These are phyloP conservation scores for Candida anglica DNA, from an alignment of 805 yeast genomes.

Conservation along the genomic window DNA sequence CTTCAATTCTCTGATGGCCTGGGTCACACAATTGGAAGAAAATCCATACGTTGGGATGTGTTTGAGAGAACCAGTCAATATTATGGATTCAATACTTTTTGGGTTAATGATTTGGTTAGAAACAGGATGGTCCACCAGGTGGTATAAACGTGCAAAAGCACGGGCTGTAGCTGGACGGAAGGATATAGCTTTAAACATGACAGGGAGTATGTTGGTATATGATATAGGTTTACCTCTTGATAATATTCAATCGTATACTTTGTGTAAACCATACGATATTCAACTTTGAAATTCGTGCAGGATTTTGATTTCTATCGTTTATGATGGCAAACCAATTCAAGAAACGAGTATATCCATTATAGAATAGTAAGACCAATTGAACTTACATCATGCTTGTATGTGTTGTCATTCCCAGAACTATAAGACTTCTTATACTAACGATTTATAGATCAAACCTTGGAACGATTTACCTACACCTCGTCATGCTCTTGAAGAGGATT, in stretches of 20 bases:
- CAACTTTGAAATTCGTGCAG: too few species aligned
- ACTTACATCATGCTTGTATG: constrained; percentile 22
- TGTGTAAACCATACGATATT: too few species aligned
- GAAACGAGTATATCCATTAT: too few species aligned
- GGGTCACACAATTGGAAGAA: constrained; percentile 40
- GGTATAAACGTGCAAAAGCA: constrained; percentile 18
- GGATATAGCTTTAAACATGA: neutral
- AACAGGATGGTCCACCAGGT: constrained; percentile 32
- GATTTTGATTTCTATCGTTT: too few species aligned
- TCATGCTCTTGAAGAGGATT: constrained; percentile 44
- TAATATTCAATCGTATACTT: too few species aligned
- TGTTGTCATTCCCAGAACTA: constrained; percentile 4
- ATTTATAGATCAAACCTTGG: constrained; percentile 45
- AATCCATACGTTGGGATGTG: constrained; percentile 54
- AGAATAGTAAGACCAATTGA: constrained; percentile 1
- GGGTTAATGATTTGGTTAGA: constrained; percentile 29
- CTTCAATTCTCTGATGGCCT: constrained; percentile 44
- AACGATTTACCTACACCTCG: constrained; percentile 47
- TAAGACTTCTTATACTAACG: constrained; percentile 7
- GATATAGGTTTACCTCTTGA: too few species aligned
- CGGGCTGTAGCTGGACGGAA: neutral
- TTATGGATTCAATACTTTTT: constrained; percentile 34
- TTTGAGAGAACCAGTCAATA: constrained; percentile 34
- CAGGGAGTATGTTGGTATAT: too few species aligned
- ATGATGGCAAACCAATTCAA: too few species aligned